A percentile compares a stretch with the other conserved stretches of the same genome.
phyloP scores from a whole-genome alignment of 2,329 filamentous ascomycete species.

The Akanthomyces dipterigenus region DNA sequence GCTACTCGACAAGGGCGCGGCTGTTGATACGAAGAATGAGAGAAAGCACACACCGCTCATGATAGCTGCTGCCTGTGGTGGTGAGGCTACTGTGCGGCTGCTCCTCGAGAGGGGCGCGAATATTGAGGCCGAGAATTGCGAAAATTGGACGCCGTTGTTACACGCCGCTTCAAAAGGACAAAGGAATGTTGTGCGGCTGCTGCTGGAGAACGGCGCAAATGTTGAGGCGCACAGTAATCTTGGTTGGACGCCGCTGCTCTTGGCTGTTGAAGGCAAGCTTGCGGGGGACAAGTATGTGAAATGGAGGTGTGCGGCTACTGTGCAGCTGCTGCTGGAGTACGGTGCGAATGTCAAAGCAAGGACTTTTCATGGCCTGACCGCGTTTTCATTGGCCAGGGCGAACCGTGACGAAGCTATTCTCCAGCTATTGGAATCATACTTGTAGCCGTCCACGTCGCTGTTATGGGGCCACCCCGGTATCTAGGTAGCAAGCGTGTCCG shows the following conservation, averaged over 20 bases:
- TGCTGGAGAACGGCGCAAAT: too few relatives aligned
- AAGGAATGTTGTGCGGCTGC: too few relatives aligned
- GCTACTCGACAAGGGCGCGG: not conserved
- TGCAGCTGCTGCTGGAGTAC: not conserved
- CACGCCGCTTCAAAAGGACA: rapidly evolving
- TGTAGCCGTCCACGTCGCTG: too few relatives aligned
- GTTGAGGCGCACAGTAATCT: too few relatives aligned
- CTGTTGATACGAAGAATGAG: not conserved
- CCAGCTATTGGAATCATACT: too few relatives aligned
- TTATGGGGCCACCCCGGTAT: too few relatives aligned
- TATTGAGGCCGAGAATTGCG: not conserved
- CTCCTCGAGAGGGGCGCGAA: not conserved
- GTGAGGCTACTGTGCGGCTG: not conserved
- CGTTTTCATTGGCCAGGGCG: too few relatives aligned
- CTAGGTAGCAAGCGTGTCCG: too few relatives aligned
- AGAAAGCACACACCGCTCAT: not conserved
- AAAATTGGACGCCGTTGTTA: not conserved
- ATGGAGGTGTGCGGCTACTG: not conserved
- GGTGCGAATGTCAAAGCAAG: not conserved
- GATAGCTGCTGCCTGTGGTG: rapidly evolving
- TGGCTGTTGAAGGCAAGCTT: too few relatives aligned
- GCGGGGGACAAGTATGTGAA: too few relatives aligned
- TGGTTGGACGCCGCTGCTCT: too few relatives aligned
- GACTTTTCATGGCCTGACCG: not conserved
- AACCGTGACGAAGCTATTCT: too few relatives aligned